A percentile compares a stretch with the other conserved stretches of the same genome.
Evolutionary conservation across 139 green algal genomes (phyloP).

Genomic region (Haematococcus lacustris): DNA sequence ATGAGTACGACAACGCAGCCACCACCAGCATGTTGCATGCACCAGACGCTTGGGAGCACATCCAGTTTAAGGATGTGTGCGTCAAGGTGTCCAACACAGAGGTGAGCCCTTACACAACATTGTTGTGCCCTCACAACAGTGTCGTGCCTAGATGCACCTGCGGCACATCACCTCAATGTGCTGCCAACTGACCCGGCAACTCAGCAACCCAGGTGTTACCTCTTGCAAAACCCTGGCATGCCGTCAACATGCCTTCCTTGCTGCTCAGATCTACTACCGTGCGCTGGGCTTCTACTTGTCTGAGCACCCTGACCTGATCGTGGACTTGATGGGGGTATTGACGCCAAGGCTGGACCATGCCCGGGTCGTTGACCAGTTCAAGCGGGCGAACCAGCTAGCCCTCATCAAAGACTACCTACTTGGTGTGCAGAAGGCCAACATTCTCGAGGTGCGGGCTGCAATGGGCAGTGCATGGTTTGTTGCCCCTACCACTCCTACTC

Average conservation of each 20-base stretch:
- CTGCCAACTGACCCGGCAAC: no score
- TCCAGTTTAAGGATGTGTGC: slow-evolving; percentile 90
- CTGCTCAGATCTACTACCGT: slow-evolving; percentile 87
- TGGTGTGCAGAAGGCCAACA: slow-evolving; percentile 80
- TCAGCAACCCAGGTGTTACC: no score
- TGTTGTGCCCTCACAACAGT: no score
- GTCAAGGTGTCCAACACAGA: slow-evolving; percentile 70
- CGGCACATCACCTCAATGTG: no score
- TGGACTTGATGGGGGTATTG: slow-evolving; percentile 88
- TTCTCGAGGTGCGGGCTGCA: slow-evolving; percentile 52
- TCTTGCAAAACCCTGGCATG: not conserved
- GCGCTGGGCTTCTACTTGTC: slow-evolving; percentile 94
- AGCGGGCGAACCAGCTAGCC: slow-evolving; percentile 74
- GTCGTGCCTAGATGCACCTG: no score
- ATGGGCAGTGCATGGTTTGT: not conserved
- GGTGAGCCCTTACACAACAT: no score
- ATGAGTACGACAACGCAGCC: slow-evolving; percentile 98
- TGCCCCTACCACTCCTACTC: no score
- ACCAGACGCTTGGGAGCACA: slow-evolving; percentile 92
- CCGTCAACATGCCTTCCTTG: not conserved
- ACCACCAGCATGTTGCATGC: slow-evolving; percentile 88
- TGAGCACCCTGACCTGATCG: slow-evolving; percentile 92
- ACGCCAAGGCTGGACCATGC: slow-evolving; percentile 87
- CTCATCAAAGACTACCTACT: slow-evolving; percentile 95
- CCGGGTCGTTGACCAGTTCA: slow-evolving; percentile 89